A percentile compares a stretch with the other conserved stretches of the same genome.
Evolutionary conservation across 352 stramenopile genomes (phyloP).

Genomic region (Phytopythium mirpurense): DNA sequence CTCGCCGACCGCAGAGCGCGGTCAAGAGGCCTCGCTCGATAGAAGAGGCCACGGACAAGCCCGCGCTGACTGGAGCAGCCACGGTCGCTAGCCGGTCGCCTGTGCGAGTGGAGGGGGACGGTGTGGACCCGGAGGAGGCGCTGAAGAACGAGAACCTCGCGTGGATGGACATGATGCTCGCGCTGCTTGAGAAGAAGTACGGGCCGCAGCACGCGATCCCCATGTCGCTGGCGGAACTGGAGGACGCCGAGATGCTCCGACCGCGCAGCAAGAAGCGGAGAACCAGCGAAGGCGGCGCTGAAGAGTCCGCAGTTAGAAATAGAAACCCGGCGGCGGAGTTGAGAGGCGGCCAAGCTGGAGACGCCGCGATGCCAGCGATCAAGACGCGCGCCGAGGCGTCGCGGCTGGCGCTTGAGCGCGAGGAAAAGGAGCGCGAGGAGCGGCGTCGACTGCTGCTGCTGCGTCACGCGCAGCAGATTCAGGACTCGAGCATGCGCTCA

Average conservation of each 20-base stretch:
- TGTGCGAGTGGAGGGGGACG: neutral
- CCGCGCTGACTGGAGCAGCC: neutral
- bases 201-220: slow-evolving; percentile 18
- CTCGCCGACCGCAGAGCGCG: neutral
- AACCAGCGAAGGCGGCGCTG: slow-evolving; percentile 6
- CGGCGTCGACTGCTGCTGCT: slow-evolving; percentile 42
- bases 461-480: slow-evolving; percentile 63
- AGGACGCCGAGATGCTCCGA: slow-evolving; percentile 33
- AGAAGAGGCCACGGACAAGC: neutral
- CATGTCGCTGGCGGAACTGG: slow-evolving; percentile 34
- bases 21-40: neutral
- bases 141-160: slow-evolving; percentile 58
- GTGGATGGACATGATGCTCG: slow-evolving; percentile 83
- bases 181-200: slow-evolving; percentile 67
- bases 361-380: neutral
- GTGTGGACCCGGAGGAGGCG: slow-evolving; percentile 2
- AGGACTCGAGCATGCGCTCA: slow-evolving; percentile 63
- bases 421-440: slow-evolving; percentile 28
- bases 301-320: neutral
- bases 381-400: slow-evolving; percentile 8
- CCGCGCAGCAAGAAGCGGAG: slow-evolving; percentile 18
- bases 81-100: neutral
- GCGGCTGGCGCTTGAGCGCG: slow-evolving; percentile 15
- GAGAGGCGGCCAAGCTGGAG: neutral
- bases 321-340: slow-evolving; percentile 4